Base-by-base conservation (phyloP, 2,329 filamentous ascomycete species). In the Beauveria rudraprayagi region DNA sequence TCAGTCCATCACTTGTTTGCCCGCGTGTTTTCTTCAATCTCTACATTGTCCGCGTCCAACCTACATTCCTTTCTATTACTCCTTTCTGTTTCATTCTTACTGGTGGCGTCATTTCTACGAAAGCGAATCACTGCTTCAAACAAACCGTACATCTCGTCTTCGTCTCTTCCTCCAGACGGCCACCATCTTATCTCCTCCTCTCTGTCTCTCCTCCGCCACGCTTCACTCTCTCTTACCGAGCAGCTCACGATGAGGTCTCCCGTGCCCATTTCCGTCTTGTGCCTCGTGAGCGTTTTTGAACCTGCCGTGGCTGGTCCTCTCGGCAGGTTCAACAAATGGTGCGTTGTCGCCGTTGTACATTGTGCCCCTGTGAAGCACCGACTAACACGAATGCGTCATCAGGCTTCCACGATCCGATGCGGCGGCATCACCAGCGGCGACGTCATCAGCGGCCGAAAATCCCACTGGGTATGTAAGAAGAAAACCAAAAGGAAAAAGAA, bases 241-340 rank as follows among this genome's bases (percentile, higher is more conserved):
- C 10, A 26, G 34, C 44, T 17, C 28, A 67, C 56, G 46, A 71
- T 70, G 67, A 63, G 62, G 41, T 66, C 61, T 58, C 62, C 63
- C 16, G 43, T 62, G 40, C 64, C 62, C 19, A 62, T 61, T 24
- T 62, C 67, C 37, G 69, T 62, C 63, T 56, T 72, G 6, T 68
- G 61, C 65, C 46, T 71, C 60, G 65, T 74, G 62, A 62, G 70
- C 57, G 61, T 66, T 66, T 64, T 66, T 22, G 68, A 70, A 63
- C 69, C 63, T 60, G 66, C 66, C 26, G 66, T 71, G 70, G 73
- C 73, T 65, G 73, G 72, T 65, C 75, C 71, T 70, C 65, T 72
- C 37, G 67, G 58, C 69, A 72, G 70, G 69, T 67, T 65, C 65
- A 66, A 65, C 70, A 65, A 65, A 51, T 40, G 43, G 54, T 56